A percentile compares a stretch with the other conserved stretches of the same genome.
These are phyloP conservation scores for Aspergillus ibericus DNA, from an alignment of 2,329 filamentous ascomycete genomes.

Conservation along the genomic window DNA sequence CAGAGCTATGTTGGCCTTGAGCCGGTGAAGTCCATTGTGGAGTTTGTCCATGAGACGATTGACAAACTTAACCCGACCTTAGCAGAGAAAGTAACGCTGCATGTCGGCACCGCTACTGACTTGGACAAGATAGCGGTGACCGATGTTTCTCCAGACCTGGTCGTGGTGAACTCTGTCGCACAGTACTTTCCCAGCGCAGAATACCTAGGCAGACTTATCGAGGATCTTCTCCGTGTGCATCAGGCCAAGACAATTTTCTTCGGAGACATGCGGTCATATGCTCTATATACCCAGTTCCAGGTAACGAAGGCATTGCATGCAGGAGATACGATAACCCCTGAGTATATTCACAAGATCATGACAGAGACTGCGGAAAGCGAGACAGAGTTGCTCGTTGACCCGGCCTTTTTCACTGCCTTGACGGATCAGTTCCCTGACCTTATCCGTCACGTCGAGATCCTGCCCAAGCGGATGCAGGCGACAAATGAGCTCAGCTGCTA, in stretches of 20 bases:
- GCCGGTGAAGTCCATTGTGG: background rate
- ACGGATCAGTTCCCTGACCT: background rate
- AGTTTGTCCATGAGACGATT: background rate
- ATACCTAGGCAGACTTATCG: background rate
- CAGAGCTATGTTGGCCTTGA: constrained; percentile 1
- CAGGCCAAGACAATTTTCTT: constrained; percentile 1
- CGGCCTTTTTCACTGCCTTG: background rate
- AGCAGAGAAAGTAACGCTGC: background rate
- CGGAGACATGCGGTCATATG: constrained; percentile 4
- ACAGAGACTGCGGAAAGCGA: background rate
- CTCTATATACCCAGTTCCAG: constrained; percentile 4
- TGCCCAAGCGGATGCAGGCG: constrained; percentile 2
- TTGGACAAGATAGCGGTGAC: background rate
- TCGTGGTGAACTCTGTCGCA: constrained; percentile 6
- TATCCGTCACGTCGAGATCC: constrained; percentile 1
- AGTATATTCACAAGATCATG: background rate
- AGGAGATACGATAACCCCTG: background rate
- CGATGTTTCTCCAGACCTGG: background rate
- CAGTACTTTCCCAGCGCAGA: constrained; percentile 4
- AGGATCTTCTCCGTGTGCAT: background rate
- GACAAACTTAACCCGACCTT: background rate
- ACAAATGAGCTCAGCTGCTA: constrained; percentile 6
- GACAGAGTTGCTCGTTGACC: constrained; percentile 2
- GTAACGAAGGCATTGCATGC: constrained; percentile 5
- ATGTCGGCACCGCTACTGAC: constrained; percentile 1